These are phyloP conservation scores for Botryotinia calthae DNA, from an alignment of 2,329 filamentous ascomycete genomes.

Conservation along the genomic window DNA sequence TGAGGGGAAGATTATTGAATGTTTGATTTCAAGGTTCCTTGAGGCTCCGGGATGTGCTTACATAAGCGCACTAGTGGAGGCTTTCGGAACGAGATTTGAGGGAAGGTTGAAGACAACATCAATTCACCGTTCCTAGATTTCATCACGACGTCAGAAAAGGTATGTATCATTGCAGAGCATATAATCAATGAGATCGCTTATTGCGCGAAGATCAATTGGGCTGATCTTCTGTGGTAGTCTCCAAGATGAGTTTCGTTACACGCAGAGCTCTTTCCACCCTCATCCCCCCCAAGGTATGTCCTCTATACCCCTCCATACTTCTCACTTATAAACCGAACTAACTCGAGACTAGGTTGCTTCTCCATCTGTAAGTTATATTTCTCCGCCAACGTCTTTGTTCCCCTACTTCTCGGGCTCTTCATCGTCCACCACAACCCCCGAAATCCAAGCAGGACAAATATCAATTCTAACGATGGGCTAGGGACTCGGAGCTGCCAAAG, in stretches of 20 bases:
- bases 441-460: background rate
- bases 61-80: conserved; percentile 26
- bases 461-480: conserved; percentile 41
- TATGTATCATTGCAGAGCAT: conserved; percentile 24
- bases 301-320: background rate
- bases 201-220: conserved; percentile 29
- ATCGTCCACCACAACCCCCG: background rate
- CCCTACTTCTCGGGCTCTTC: background rate
- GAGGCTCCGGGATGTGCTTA: conserved; percentile 25
- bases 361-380: conserved; percentile 37
- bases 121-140: conserved; percentile 24
- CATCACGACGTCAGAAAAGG: conserved; percentile 37
- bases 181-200: background rate
- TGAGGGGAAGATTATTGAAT: conserved; percentile 15
- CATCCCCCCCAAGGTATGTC: conserved; percentile 92
- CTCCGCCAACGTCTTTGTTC: background rate
- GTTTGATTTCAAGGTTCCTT: conserved; percentile 17
- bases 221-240: conserved; percentile 39
- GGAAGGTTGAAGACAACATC: conserved; percentile 24
- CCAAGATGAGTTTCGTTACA: conserved; percentile 88
- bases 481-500: conserved; percentile 91
- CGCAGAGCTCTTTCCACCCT: conserved; percentile 95
- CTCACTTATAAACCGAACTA: conserved; percentile 18
- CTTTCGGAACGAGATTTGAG: conserved; percentile 29
- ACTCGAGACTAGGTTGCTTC: conserved; percentile 37